phyloP scores from a whole-genome alignment of 805 yeast genomes.

The Phaffomyces thermotolerans region DNA sequence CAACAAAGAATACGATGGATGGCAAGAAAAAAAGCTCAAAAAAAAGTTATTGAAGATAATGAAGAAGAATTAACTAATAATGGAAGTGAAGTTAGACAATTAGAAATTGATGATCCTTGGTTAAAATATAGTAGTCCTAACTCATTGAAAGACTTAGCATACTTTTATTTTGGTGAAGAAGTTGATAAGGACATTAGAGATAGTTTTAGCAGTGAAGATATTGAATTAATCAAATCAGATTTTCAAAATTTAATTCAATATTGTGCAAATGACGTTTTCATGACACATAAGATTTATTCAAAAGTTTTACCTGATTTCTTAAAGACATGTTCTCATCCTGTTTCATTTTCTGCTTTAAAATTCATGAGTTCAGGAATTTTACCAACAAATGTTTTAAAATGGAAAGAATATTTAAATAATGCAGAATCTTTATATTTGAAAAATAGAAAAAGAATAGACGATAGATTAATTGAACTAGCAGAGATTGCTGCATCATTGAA shows the following conservation, averaged over 20 bases:
- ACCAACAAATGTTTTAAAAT: constrained; percentile 58
- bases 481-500: constrained; percentile 45
- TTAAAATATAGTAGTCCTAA: constrained; percentile 66
- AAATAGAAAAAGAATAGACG: constrained; percentile 48
- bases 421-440: constrained; percentile 65
- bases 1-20: constrained; percentile 79
- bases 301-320: constrained; percentile 65
- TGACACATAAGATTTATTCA: constrained; percentile 63
- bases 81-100: constrained; percentile 1
- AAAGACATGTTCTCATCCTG: constrained; percentile 81
- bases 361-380: constrained; percentile 66
- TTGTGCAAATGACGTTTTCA: constrained; percentile 79
- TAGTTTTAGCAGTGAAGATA: constrained; percentile 47
- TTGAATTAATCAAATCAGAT: constrained; percentile 44
- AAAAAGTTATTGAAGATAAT: constrained; percentile 12
- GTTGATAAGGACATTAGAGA: constrained; percentile 67
- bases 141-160: constrained; percentile 72
- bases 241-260: constrained; percentile 62
- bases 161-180: constrained; percentile 63
- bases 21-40: constrained; percentile 38
- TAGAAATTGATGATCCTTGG: constrained; percentile 74
- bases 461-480: constrained; percentile 52
- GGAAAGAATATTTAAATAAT: constrained; percentile 64
- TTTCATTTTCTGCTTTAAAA: constrained; percentile 80
- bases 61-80: background rate